Evolutionary conservation across 2,329 filamentous ascomycete genomes (phyloP), one percentile per base, ranked within the genome.

Genomic region (Trichoderma semiorbis): DNA sequence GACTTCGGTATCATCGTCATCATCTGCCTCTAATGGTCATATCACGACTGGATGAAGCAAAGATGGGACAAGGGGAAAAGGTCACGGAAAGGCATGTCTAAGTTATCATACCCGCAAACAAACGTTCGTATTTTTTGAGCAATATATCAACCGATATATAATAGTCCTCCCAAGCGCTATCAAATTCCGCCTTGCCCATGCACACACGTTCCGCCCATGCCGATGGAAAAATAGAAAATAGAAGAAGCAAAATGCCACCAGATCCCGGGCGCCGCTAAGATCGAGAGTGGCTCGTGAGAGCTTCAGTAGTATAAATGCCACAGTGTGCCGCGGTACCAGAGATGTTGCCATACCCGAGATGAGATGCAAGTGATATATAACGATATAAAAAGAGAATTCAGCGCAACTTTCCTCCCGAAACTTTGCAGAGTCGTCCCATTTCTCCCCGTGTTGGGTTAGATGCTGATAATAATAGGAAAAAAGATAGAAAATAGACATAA

Each of bases 271-370:
- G 72, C 69, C 72, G 58, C 72, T 65, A 39, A 65, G 57, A 58
- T 68, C 74, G 70, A 72, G 67, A 77, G 73, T 74, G 70, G 76
- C 78, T 79, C 77, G 77, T 75, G 78, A 79, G 78, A 78, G 78
- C 74, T 74, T 70, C 72, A 71, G 72, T 78, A 68, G 76, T 76
- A 71, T 53, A 57, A 43, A 72, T 72, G 68, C 61, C 60, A 64
- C 71, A 69, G 60, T 60, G 61, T 70, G 67, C 62, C 26, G 55
- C 57, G 68, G 43, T 24, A 21, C 55, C 43, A 63, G 26, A 32
- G 53, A 58, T 60, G 39, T 21, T 67, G 34, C 68, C 39, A 18
- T 60, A 26, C 32, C 70, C 57, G 70, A 28, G 47, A 64, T 47
- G 18, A 58, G 55, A 68, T 63, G 64, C 63, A 63, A 10, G 57